Conservation (phyloP, 1,284 basidiomycete species). For the Ceratobasidium sp. region DNA sequence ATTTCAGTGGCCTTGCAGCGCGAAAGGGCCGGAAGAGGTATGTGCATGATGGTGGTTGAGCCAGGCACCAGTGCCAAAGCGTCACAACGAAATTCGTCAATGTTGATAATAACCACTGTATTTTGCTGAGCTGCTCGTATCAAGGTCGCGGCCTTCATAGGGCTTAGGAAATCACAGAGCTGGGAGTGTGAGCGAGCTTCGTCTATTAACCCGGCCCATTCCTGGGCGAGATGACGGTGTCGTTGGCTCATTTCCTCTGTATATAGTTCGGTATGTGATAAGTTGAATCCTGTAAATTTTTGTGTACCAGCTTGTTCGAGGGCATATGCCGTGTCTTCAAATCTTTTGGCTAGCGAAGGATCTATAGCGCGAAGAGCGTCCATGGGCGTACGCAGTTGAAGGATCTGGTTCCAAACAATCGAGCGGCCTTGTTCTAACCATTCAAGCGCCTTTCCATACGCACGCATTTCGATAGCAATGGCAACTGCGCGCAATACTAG, state of each 20-base stretch:
- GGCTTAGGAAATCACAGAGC: too few relatives aligned
- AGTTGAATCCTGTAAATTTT: not conserved
- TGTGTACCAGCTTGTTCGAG: not conserved
- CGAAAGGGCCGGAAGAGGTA: too few relatives aligned
- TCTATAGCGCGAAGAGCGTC: not conserved
- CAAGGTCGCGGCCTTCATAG: too few relatives aligned
- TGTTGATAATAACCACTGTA: too few relatives aligned
- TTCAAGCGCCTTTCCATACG: slow-evolving; percentile 2
- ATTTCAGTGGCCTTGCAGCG: too few relatives aligned
- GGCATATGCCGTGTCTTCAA: not conserved
- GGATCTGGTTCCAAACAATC: not conserved
- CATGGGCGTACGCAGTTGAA: not conserved
- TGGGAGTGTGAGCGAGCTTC: too few relatives aligned
- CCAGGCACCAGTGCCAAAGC: too few relatives aligned
- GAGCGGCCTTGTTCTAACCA: not conserved
- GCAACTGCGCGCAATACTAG: not conserved
- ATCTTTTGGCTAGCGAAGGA: not conserved
- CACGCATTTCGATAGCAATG: not conserved
- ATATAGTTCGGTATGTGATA: not conserved
- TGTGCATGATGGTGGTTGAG: too few relatives aligned
- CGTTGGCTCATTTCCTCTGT: not conserved
- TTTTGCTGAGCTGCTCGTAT: too few relatives aligned
- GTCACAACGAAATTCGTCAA: not conserved
- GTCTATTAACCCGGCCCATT: not conserved
- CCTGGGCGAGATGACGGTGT: slow-evolving; percentile 1